phyloP scores from a whole-genome alignment of 83 land plant species.

The Picea abies region DNA sequence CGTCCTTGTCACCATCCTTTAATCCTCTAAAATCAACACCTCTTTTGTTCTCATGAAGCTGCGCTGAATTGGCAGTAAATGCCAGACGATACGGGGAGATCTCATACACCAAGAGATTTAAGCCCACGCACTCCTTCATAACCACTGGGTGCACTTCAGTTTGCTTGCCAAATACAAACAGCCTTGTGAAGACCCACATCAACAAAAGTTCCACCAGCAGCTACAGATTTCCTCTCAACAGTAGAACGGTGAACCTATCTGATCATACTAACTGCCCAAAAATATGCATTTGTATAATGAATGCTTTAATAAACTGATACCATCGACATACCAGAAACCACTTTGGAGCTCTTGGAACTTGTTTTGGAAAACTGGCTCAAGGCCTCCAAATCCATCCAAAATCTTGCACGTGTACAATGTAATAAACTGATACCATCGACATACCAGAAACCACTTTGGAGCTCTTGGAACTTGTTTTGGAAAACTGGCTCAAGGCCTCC shows the following conservation, averaged over 20 bases:
- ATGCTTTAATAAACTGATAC: no score
- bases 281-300: no score
- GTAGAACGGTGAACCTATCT: slow-evolving; percentile 80
- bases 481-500: no score
- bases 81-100: slow-evolving; percentile 91
- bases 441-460: no score
- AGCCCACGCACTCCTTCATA: slow-evolving; percentile 90
- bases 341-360: no score
- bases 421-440: no score
- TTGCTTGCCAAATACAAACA: background rate
- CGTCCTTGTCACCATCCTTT: slow-evolving; percentile 74
- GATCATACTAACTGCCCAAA: no score
- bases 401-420: no score
- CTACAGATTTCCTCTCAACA: slow-evolving; percentile 41
- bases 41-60: slow-evolving; percentile 70
- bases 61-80: slow-evolving; percentile 95
- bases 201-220: slow-evolving; percentile 68
- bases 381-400: no score
- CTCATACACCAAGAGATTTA: slow-evolving; percentile 91
- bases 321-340: no score
- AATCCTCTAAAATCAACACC: slow-evolving; percentile 61
- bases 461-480: no score
- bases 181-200: slow-evolving; percentile 95
- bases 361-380: no score
- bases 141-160: slow-evolving; percentile 44